Base-by-base conservation (phyloP, 1,139 yeast genomes). In the Geotrichum siamense region DNA sequence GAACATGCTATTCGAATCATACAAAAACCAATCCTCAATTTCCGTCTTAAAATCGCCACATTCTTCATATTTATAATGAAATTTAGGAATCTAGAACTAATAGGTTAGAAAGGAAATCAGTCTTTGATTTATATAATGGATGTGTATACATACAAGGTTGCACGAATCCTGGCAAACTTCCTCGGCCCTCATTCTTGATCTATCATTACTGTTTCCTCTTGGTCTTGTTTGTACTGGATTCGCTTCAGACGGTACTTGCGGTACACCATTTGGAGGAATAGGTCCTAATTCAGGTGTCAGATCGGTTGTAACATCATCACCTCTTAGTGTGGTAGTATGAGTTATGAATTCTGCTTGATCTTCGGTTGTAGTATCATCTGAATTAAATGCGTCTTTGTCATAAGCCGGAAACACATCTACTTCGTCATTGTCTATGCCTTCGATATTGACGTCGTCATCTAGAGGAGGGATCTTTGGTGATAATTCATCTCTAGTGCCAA, bases 11-110 rank as follows among this genome's bases (percentile, higher is more conserved):
- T 50, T 49, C 28, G 61, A 60, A 21, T 50, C 52, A 41, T 56
- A 56, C 15, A 55, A 56, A 45, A 61, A 63, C 68, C 68, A 64
- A 33, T 64, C 68, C 38, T 62, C 61, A 25, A 64, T 38, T 43
- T 64, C 68, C 1, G 47, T 38, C 15, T 39, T 47, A 22, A 52
- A 41, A 5, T 49, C 39, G 13, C 59, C 63, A 1, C 52, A 47
- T 19, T 60, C 62, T 2, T 40, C 21, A 43, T 60, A 62, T 36
- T 46, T 42, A 41, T 59, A 62, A 26, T 51, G 49, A 44, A 57
- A 56, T 38, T 56, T 55, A 10, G 63, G 61, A 6, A 53, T 44
- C 30, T 38, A 17, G 17, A 35, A 4, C 13, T 12, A 20, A 5
- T 4, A 13, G 9, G 29, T 22, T 25, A 35, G 33, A 16, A 28